Percentiles rank a stretch among this genome's conserved stretches.
These are phyloP conservation scores for Mycogone perniciosa DNA, from an alignment of 2,329 filamentous ascomycete genomes.

Conservation along the genomic window DNA sequence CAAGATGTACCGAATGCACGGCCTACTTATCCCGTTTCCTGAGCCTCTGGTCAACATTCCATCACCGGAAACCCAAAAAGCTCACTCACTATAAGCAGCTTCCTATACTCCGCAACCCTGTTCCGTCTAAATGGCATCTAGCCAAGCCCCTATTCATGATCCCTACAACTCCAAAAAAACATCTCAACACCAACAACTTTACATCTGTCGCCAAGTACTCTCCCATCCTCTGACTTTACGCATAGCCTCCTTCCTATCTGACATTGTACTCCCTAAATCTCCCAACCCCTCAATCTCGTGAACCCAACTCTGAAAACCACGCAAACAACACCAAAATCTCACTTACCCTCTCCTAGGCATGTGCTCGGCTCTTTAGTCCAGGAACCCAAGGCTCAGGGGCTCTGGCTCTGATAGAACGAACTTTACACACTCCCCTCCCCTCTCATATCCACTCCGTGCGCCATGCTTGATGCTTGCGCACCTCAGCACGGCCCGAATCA, in stretches of 20 bases:
- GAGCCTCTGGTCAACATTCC: too few relatives aligned
- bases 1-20: too few relatives aligned
- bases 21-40: too few relatives aligned
- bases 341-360: conserved; percentile 24
- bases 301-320: neutral
- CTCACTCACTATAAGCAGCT: too few relatives aligned
- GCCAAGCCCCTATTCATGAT: neutral
- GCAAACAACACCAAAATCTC: neutral
- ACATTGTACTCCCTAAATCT: neutral
- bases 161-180: neutral
- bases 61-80: too few relatives aligned
- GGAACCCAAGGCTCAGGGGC: conserved; percentile 51
- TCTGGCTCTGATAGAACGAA: conserved; percentile 59
- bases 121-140: neutral
- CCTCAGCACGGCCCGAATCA: conserved; percentile 18
- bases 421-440: conserved; percentile 16
- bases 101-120: neutral
- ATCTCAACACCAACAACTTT: conserved; percentile 4
- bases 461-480: conserved; percentile 26
- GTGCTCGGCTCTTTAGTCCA: conserved; percentile 61
- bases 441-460: neutral
- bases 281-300: neutral
- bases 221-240: too few relatives aligned
- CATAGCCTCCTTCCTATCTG: conserved; percentile 2
- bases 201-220: neutral